Base-by-base conservation (phyloP, 2,329 filamentous ascomycete genomes). In the Venturia pyrina region DNA sequence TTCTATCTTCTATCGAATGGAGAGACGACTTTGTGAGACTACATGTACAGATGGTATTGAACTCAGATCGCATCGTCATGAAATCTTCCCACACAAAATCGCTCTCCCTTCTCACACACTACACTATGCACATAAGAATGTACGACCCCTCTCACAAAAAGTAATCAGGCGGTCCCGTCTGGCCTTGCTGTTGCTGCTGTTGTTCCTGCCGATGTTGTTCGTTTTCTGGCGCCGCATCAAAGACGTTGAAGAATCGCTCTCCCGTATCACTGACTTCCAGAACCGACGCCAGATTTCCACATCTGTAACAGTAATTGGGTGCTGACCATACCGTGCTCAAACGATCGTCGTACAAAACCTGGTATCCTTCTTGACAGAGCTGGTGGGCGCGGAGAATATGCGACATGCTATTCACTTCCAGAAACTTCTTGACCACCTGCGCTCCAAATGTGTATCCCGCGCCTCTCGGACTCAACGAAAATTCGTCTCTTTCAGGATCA, bases 331-430 rank as follows among this genome's bases (percentile, higher is more conserved):
- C 95, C 0, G 95, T 99, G 76, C 91, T 96, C 46, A 99, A 80
- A 19, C 89, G 86, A 77, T 98, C 93, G 72, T 98, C 93, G 76
- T 96, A 99, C 19, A 99, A 85, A 60, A 98, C 90, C 78, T 98
- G 95, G 76, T 93, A 99, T 0, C 95, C 95, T 79, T 99, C 95
- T 77, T 99, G 95, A 76, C 95, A 99, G 5, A 99, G 85, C 79
- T 99, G 95, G 77, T 99, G 95, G n/a, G 95, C 95, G 32, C 95
- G 90, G 66, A 99, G 82, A 69, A 99, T 99, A 77, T 99, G 95
- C 41, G 89, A 93, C 93, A 99, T 98, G 76, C 87, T 89, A 78
- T 99, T 99, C 71, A 99, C 93, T 71, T 95, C 91, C 41, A 99
- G 82, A 77, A 99, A 99, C 78, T 99, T 99, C 78, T 93, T 96